Conservation (phyloP, 306 rosid species). For the Vachellia collinsii region DNA sequence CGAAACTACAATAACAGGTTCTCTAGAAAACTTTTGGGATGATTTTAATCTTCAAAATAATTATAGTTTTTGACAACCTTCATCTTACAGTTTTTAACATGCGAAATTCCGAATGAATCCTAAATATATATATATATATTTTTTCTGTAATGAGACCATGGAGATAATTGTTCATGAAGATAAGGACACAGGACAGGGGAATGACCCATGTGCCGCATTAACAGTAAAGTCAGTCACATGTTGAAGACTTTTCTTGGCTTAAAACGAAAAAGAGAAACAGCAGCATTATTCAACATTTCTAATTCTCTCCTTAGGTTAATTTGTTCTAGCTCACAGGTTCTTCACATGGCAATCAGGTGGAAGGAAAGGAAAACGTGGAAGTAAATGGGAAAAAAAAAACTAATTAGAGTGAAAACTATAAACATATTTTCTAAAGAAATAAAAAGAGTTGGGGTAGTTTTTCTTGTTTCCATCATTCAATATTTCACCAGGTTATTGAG, state of each 20-base stretch:
- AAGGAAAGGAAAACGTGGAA: neutral
- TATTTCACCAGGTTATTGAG: constrained; percentile 30
- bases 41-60: neutral
- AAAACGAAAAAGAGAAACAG: constrained; percentile 26
- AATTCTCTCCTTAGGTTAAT: constrained; percentile 7
- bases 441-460: neutral
- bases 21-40: neutral
- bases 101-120: neutral
- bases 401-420: neutral
- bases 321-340: neutral
- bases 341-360: neutral
- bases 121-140: neutral
- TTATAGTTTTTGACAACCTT: neutral
- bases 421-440: neutral
- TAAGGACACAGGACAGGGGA: constrained; percentile 21
- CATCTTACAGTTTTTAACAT: neutral
- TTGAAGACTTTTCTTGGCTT: constrained; percentile 34
- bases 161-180: constrained; percentile 5
- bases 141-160: neutral
- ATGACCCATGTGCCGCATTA: constrained; percentile 47
- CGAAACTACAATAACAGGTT: neutral
- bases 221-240: constrained; percentile 51
- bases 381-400: neutral
- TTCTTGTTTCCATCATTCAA: constrained; percentile 10
- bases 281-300: constrained; percentile 40